Percentiles rank a stretch among this genome's conserved stretches.
These are phyloP conservation scores for Moesziomyces sp. DNA, from an alignment of 1,284 basidiomycete species.

Conservation along the genomic window DNA sequence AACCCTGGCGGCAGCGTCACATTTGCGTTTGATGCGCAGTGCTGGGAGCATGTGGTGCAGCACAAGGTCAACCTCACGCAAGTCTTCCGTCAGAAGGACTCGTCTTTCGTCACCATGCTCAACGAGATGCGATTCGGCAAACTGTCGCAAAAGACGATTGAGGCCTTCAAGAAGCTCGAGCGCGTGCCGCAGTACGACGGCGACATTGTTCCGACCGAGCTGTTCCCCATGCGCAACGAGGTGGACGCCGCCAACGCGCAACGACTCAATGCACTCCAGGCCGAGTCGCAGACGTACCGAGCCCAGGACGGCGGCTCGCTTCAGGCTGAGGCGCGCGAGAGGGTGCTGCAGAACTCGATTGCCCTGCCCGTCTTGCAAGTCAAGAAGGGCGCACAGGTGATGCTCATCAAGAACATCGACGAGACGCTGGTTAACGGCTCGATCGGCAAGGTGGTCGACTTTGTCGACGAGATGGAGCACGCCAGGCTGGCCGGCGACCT, in stretches of 20 bases:
- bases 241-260: constrained; percentile 78
- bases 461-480: constrained; percentile 50
- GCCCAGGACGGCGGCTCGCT: constrained; percentile 55
- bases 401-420: constrained; percentile 82
- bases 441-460: constrained; percentile 75
- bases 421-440: constrained; percentile 84
- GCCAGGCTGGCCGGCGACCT: constrained; percentile 59
- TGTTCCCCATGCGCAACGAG: constrained; percentile 84
- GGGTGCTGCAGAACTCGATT: constrained; percentile 56
- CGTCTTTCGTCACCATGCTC: constrained; percentile 58
- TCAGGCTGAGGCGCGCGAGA: constrained; percentile 36
- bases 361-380: constrained; percentile 71
- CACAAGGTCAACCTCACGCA: constrained; percentile 86
- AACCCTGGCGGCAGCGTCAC: constrained; percentile 68
- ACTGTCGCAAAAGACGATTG: constrained; percentile 54
- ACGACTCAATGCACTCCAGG: constrained; percentile 71
- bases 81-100: constrained; percentile 80
- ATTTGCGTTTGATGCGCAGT: constrained; percentile 80
- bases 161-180: constrained; percentile 48
- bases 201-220: constrained; percentile 61
- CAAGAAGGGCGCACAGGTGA: constrained; percentile 75
- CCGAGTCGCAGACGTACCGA: constrained; percentile 46
- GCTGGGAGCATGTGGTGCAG: constrained; percentile 81
- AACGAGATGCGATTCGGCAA: constrained; percentile 61
- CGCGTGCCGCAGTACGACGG: constrained; percentile 45